Conservation (phyloP, 2,329 filamentous ascomycete genomes). For the Rhynchosporium agropyri region DNA sequence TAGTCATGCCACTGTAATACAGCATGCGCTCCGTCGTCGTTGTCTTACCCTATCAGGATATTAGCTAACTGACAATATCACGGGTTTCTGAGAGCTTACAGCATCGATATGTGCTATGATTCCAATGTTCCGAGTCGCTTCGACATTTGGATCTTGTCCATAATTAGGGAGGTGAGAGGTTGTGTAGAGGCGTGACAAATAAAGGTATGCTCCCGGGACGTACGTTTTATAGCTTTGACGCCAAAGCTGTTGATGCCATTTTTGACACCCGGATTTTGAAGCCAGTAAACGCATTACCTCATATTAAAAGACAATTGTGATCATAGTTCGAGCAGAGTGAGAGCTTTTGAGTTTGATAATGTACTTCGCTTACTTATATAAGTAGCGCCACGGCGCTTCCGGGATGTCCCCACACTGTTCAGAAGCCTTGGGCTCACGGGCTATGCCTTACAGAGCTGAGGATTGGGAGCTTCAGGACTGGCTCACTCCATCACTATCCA, state of each 20-base stretch:
- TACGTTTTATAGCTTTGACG: slow-evolving; percentile 9
- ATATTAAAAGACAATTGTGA: not conserved
- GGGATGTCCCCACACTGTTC: slow-evolving; percentile 21
- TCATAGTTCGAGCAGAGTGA: not conserved
- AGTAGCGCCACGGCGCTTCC: slow-evolving; percentile 27
- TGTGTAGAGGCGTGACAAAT: slow-evolving; percentile 26
- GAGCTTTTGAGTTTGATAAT: slow-evolving; percentile 9
- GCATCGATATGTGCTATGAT: slow-evolving; percentile 99
- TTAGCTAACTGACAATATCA: slow-evolving; percentile 16
- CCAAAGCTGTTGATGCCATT: slow-evolving; percentile 36
- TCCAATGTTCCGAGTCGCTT: slow-evolving; percentile 87
- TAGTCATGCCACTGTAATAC: slow-evolving; percentile 89
- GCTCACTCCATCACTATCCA: not conserved
- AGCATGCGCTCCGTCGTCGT: slow-evolving; percentile 99
- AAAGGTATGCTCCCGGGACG: slow-evolving; percentile 14
- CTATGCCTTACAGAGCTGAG: not conserved
- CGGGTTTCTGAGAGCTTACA: slow-evolving; percentile 45
- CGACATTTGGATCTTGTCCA: slow-evolving; percentile 33
- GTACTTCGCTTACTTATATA: slow-evolving; percentile 28
- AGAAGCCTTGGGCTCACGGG: not conserved
- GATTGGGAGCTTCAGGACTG: slow-evolving; percentile 18
- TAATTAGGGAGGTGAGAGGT: slow-evolving; percentile 26
- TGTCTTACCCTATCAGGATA: slow-evolving; percentile 73
- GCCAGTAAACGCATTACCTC: slow-evolving; percentile 39
- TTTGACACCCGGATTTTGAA: slow-evolving; percentile 33